Evolutionary conservation across 805 yeast species (phyloP), one percentile per base, ranked within the genome.

Genomic region (Saccharomycopsis javanensis): DNA sequence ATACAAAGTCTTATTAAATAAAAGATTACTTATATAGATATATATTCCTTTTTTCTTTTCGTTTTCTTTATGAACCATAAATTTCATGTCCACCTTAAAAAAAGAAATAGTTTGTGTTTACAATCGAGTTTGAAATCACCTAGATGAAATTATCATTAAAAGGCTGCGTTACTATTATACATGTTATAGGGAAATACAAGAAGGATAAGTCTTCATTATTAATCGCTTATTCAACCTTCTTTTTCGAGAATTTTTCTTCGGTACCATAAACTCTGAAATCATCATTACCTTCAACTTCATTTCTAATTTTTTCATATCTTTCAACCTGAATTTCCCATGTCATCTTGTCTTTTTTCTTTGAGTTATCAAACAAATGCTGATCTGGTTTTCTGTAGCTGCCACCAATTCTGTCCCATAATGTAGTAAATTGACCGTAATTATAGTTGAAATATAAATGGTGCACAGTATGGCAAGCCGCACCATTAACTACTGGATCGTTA

Each of bases 381-480:
- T 94, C 98, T 4, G 99, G 99, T 65, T 82, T 80, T 73, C 98
- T 86, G 74, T 94, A 91, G 28, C 96, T 82, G 51, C 90, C 86
- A 55, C 98, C 98, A 58, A 94, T 73, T 73, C 99, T 85, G 71
- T 94, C 99, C 99, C 99, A 94, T 63, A 94, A 76, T 16, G 99
- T 94, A 51, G 98, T 91, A 75, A 92, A 94, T 74, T 94, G 99
- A 42, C 99, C 99, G 69, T 91, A 94, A 77, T 94, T 94, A 75
- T 94, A 94, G 78, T 92, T 92, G 82, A 94, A 94, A 74, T 94
- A 94, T 65, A 94, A 74, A 69, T 94, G 99, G 72, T 94, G 99
- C 52, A 92, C 83, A 1, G 99, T 91, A 75, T 94, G 99, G 72
- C 98, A 92, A 5, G 99, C 99, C 16, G 98, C 91, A 66, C 99